Percentiles rank a stretch among this genome's conserved stretches.
Evolutionary conservation across 1,139 yeast species (phyloP).

Genomic region (Kodamaea sp.): DNA sequence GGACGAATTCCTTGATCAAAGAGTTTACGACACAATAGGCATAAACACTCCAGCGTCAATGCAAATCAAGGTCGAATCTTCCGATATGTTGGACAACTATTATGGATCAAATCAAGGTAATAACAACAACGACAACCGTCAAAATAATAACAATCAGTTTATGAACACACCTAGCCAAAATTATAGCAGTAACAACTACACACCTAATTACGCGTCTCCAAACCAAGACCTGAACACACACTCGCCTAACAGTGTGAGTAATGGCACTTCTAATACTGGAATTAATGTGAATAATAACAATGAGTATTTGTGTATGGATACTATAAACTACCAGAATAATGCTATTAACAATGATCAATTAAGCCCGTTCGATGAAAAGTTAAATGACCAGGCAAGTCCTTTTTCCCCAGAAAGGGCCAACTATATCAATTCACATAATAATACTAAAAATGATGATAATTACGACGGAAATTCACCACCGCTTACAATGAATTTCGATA

Average conservation of each 20-base stretch:
- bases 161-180: background rate
- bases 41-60: slow-evolving; percentile 21
- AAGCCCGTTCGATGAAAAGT: background rate
- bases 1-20: slow-evolving; percentile 56
- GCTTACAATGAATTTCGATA: background rate
- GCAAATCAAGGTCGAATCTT: slow-evolving; percentile 14
- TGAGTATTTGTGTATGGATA: slow-evolving; percentile 24
- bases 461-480: slow-evolving; percentile 1
- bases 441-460: background rate
- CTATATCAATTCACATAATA: background rate
- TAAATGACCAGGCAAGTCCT: slow-evolving; percentile 1
- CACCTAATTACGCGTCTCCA: background rate
- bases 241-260: too few species aligned
- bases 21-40: slow-evolving; percentile 45
- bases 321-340: slow-evolving; percentile 12
- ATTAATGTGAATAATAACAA: slow-evolving; percentile 14
- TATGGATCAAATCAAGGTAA: slow-evolving; percentile 4
- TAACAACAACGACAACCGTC: slow-evolving; percentile 1
- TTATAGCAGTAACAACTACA: background rate
- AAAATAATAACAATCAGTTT: background rate
- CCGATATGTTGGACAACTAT: slow-evolving; percentile 16
- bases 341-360: background rate
- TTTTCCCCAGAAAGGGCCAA: background rate
- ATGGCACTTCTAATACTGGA: too few species aligned
- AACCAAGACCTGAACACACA: too few species aligned